phyloP scores from a whole-genome alignment of 192 early-diverging fungal species.

The Gigaspora rosea region DNA sequence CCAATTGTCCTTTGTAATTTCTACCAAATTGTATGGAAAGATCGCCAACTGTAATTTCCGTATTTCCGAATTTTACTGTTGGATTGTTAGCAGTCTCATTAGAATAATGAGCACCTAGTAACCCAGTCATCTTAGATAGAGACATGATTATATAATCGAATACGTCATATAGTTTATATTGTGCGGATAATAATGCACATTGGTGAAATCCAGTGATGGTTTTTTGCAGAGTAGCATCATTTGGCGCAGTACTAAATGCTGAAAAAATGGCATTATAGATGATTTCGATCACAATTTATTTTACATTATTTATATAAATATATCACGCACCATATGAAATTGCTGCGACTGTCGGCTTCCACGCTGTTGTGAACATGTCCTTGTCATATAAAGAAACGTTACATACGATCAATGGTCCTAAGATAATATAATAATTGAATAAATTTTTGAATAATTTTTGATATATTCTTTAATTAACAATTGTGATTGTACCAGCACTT shows the following conservation, averaged over 20 bases:
- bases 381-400: slow-evolving; percentile 69
- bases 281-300: slow-evolving; percentile 38
- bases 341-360: slow-evolving; percentile 75
- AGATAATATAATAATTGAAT: background rate
- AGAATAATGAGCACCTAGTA: slow-evolving; percentile 45
- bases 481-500: slow-evolving; percentile 19
- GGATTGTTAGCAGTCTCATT: slow-evolving; percentile 49
- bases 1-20: slow-evolving; percentile 88
- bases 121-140: slow-evolving; percentile 74
- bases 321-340: slow-evolving; percentile 70
- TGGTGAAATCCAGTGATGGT: slow-evolving; percentile 78
- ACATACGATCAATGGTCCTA: slow-evolving; percentile 59
- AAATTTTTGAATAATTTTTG: no score
- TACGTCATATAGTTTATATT: slow-evolving; percentile 71
- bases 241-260: slow-evolving; percentile 83
- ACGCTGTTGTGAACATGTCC: slow-evolving; percentile 76
- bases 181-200: slow-evolving; percentile 70
- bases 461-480: background rate
- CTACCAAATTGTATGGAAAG: slow-evolving; percentile 84
- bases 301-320: slow-evolving; percentile 22
- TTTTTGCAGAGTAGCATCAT: slow-evolving; percentile 76
- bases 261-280: slow-evolving; percentile 12
- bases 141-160: slow-evolving; percentile 79
- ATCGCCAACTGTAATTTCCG: slow-evolving; percentile 59
- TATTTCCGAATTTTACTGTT: slow-evolving; percentile 47